Percentiles rank a stretch among this genome's conserved stretches.
Evolutionary conservation across 1,284 basidiomycete species (phyloP).

Genomic region (Pseudozyma tsukubaensis): DNA sequence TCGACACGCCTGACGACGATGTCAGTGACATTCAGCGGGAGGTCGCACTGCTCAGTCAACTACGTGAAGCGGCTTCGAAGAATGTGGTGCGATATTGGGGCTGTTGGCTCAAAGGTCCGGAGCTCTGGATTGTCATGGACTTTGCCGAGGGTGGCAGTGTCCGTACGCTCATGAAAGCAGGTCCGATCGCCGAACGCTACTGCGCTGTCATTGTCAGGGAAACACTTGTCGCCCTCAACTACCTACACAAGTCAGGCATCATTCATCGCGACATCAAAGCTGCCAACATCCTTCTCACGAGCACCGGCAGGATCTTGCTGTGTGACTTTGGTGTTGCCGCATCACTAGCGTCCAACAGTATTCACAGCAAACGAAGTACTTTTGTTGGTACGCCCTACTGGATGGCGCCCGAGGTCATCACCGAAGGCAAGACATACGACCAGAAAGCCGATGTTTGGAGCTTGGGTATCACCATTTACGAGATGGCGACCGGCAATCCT

Average conservation of each 20-base stretch:
- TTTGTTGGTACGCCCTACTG: slow-evolving; percentile 62
- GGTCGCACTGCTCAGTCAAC: slow-evolving; percentile 88
- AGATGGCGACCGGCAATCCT: slow-evolving; percentile 58
- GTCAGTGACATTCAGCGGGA: slow-evolving; percentile 96
- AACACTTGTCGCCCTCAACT: slow-evolving; percentile 70
- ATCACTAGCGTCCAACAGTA: slow-evolving; percentile 79
- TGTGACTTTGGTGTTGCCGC: slow-evolving; percentile 73
- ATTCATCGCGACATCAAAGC: slow-evolving; percentile 60
- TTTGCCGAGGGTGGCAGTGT: slow-evolving; percentile 95
- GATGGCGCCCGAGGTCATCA: slow-evolving; percentile 64
- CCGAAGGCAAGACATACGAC: slow-evolving; percentile 70
- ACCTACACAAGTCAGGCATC: slow-evolving; percentile 53
- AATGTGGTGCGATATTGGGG: slow-evolving; percentile 97
- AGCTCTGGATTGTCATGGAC: slow-evolving; percentile 99
- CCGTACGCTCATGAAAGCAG: slow-evolving; percentile 82
- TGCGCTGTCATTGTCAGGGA: slow-evolving; percentile 89
- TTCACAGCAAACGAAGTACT: slow-evolving; percentile 69
- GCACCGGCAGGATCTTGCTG: slow-evolving; percentile 42
- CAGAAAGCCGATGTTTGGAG: slow-evolving; percentile 59
- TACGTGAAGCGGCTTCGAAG: slow-evolving; percentile 79
- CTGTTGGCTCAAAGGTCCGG: slow-evolving; percentile 91
- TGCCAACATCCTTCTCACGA: slow-evolving; percentile 59
- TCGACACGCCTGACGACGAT: slow-evolving; percentile 91
- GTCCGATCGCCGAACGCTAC: slow-evolving; percentile 85
- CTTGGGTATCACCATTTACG: slow-evolving; percentile 57